Percentiles rank a stretch among this genome's conserved stretches.
These are phyloP conservation scores for Datisca glomerata DNA, from an alignment of 306 rosid species.

Conservation along the genomic window DNA sequence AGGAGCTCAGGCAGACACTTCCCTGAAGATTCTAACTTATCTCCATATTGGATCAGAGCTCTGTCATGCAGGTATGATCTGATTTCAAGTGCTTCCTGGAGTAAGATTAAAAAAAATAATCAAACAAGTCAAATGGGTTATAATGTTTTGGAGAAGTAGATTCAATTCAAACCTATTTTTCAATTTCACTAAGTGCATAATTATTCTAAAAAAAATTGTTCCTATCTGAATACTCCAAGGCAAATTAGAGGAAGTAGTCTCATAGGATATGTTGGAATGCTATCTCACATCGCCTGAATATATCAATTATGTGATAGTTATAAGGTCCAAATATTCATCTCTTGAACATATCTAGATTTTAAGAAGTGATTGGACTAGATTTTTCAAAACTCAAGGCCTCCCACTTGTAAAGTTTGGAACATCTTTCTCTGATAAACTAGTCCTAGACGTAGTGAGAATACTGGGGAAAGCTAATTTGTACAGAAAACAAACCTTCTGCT, in stretches of 20 bases:
- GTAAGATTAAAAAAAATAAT: slow-evolving; percentile 1
- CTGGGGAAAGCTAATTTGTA: too few species aligned
- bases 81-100: slow-evolving; percentile 66
- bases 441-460: background rate
- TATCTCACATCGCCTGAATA: too few species aligned
- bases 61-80: slow-evolving; percentile 78
- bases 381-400: too few species aligned
- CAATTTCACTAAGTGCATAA: background rate
- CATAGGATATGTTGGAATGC: too few species aligned
- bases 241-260: background rate
- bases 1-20: slow-evolving; percentile 44
- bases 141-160: slow-evolving; percentile 2
- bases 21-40: slow-evolving; percentile 44
- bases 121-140: too few species aligned
- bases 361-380: too few species aligned
- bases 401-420: too few species aligned
- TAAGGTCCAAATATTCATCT: too few species aligned
- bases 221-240: background rate
- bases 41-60: slow-evolving; percentile 71
- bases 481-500: slow-evolving; percentile 48
- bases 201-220: background rate
- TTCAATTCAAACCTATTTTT: background rate
- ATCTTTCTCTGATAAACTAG: background rate
- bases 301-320: too few species aligned
- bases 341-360: too few species aligned